These are phyloP conservation scores for Apiospora malaysiana DNA, from an alignment of 2,329 filamentous ascomycete species.

Conservation along the genomic window DNA sequence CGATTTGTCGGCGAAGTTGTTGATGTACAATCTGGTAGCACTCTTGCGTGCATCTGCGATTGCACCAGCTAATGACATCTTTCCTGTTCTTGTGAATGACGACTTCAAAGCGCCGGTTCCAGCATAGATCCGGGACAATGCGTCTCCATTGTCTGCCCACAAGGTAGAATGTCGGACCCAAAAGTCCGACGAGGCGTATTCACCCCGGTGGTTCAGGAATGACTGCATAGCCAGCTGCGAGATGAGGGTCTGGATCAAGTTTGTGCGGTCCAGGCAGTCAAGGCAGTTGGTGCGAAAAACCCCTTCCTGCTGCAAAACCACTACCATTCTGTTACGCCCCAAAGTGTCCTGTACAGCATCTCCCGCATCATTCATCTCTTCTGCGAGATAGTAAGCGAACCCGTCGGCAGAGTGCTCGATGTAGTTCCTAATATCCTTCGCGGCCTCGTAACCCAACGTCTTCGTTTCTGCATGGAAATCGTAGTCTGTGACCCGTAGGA, in stretches of 20 bases:
- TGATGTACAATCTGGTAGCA: conserved; percentile 92
- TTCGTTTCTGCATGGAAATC: conserved; percentile 97
- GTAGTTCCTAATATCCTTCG: conserved; percentile 79
- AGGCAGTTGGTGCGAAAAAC: conserved; percentile 95
- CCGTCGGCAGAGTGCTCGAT: conserved; percentile 81
- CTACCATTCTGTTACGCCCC: conserved; percentile 56
- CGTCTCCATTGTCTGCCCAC: conserved; percentile 98
- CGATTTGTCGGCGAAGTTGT: conserved; percentile 94
- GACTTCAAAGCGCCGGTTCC: conserved; percentile 95
- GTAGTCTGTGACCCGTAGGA: conserved; percentile 84
- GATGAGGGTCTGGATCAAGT: conserved; percentile 93
- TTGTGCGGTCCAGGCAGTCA: conserved; percentile 94
- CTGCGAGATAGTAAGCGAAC: conserved; percentile 90
- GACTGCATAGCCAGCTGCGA: conserved; percentile 90
- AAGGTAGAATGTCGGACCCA: conserved; percentile 91
- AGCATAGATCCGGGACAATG: conserved; percentile 92
- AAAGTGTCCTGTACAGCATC: conserved; percentile 45
- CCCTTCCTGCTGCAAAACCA: conserved; percentile 91
- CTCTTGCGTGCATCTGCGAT: conserved; percentile 96
- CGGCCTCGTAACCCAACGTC: conserved; percentile 87
- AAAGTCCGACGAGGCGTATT: conserved; percentile 77
- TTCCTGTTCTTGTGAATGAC: conserved; percentile 91
- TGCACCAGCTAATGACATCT: conserved; percentile 92
- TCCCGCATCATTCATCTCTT: conserved; percentile 66
- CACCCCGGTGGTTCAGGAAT: conserved; percentile 76